phyloP scores from a whole-genome alignment of 371 early-diverging fungal species.

The Lichtheimia hyalospora region DNA sequence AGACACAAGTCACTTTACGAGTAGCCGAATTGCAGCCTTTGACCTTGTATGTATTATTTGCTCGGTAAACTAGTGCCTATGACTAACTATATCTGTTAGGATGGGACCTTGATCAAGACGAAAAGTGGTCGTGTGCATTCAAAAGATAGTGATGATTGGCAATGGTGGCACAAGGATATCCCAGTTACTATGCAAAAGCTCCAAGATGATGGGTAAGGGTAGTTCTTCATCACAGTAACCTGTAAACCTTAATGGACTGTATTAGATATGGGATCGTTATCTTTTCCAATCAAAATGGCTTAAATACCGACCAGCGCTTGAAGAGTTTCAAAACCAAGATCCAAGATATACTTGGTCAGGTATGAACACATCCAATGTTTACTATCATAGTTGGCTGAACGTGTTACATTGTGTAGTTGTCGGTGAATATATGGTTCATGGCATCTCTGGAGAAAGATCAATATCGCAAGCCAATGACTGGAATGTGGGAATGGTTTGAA shows the following conservation, averaged over 20 bases:
- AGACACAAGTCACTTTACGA: conserved; percentile 3
- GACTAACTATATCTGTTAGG: conserved; percentile 26
- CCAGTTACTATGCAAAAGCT: conserved; percentile 55
- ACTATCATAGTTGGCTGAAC: conserved; percentile 21
- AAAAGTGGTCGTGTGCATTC: conserved; percentile 66
- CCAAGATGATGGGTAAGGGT: conserved; percentile 59
- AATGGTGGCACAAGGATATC: conserved; percentile 60
- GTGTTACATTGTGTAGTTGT: conserved; percentile 2
- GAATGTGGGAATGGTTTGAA: conserved; percentile 79
- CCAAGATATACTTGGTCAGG: conserved; percentile 37
- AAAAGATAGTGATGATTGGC: conserved; percentile 79
- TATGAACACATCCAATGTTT: conserved; percentile 8
- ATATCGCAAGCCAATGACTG: conserved; percentile 84
- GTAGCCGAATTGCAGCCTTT: conserved; percentile 73
- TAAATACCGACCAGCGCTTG: conserved; percentile 38
- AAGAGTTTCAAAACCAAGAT: conserved; percentile 57
- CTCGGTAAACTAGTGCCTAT: background rate
- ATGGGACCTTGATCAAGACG: conserved; percentile 71
- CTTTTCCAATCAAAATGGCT: conserved; percentile 72
- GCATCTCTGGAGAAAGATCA: conserved; percentile 68
- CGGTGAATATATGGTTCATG: conserved; percentile 57
- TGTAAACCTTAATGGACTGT: background rate
- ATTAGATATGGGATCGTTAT: conserved; percentile 69
- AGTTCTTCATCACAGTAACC: conserved; percentile 2
- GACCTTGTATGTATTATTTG: conserved; percentile 59